Evolutionary conservation across 73 alveolate genomes (phyloP).

Genomic region (Breviolum minutum): DNA sequence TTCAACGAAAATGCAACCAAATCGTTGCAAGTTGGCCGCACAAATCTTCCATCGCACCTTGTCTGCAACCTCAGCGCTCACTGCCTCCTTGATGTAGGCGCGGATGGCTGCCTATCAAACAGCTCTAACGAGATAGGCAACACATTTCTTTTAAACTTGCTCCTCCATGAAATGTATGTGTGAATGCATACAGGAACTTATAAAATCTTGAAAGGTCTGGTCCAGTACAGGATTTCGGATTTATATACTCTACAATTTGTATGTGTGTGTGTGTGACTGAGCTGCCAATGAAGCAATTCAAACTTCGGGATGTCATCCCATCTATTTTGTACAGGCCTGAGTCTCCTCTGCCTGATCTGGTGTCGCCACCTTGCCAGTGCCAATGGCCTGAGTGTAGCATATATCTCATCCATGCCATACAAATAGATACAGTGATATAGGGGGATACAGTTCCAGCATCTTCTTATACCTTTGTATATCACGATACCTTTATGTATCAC

Average conservation of each 20-base stretch:
- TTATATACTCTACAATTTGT: too few species aligned
- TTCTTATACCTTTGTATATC: neutral
- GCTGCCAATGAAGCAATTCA: too few species aligned
- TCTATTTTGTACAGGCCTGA: conserved; percentile 96
- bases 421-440: neutral
- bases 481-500: too few species aligned
- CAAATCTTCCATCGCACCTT: neutral
- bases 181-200: neutral
- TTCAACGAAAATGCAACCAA: too few species aligned
- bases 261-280: too few species aligned
- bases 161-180: neutral
- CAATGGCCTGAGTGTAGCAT: conserved; percentile 97
- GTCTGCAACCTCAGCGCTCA: conserved; percentile 90
- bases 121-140: neutral
- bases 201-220: neutral
- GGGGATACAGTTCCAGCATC: neutral
- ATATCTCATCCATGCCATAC: neutral
- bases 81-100: conserved; percentile 76
- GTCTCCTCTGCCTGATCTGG: conserved; percentile 99
- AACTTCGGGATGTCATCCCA: too few species aligned
- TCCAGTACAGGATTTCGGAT: too few species aligned
- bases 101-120: conserved; percentile 44
- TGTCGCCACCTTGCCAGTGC: conserved; percentile 99
- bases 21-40: neutral
- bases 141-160: too few species aligned